Evolutionary conservation across 1,284 basidiomycete genomes (phyloP), one percentile per base, ranked within the genome.

Genomic region (Irpex sp.): DNA sequence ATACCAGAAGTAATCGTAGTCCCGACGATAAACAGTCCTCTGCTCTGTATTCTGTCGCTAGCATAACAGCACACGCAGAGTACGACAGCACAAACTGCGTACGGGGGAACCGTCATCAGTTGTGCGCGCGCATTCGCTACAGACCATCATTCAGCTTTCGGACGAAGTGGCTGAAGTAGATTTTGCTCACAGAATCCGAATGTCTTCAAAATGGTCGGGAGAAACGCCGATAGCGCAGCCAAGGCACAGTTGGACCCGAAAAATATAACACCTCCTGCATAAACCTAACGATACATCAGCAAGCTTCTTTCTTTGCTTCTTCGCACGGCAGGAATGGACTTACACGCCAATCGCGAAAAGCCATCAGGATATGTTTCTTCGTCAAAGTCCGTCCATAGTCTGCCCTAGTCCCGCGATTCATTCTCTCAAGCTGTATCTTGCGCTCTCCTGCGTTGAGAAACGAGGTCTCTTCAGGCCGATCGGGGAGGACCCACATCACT

Each of bases 191-290:
- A 83, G 70, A 81, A 85, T 11, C 86, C 88, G 68, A 92, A 85
- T 0, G 87, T 89, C 60, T 81, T 83, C 65, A 94, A 86, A 69
- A 94, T 93, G 0, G 93, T 95, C 0, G 93, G 93, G 21, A 95
- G 77, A 77, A 95, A 96, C 0, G 92, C 94, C 2, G 88, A 88
- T 54, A 92, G 88, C 2, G 88, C 89, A 5, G 91, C 90, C 1
- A 94, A 80, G 1, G 89, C 88, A 61, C 88, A 84, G 74, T 96
- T 96, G 64, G 92, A 79, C 26, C 89, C 91, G 66, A 92, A 92
- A 74, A 90, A 92, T 57, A 89, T 84, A n/a, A 86, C 76, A 0
- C 88, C 87, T 19, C 81, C 87, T 4, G 77, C 67, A 66, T 89
- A 90, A 19, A 89, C 78, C 86, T 89, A 66, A 31, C 11, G 3